These are phyloP conservation scores for Hypomyces rosellus DNA, from an alignment of 2,329 filamentous ascomycete genomes.

Conservation along the genomic window DNA sequence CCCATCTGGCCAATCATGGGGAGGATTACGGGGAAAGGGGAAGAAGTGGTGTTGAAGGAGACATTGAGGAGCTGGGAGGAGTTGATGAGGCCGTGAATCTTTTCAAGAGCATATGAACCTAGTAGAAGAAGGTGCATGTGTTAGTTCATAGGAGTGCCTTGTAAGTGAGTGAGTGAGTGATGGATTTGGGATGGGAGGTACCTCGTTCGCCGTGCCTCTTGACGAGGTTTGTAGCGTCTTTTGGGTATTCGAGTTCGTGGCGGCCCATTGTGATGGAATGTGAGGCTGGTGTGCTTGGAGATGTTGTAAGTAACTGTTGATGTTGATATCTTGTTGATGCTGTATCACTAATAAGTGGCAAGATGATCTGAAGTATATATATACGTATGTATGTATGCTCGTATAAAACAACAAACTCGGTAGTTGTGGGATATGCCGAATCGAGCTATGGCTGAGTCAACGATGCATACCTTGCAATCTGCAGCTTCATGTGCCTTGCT, in stretches of 20 bases:
- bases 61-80: constrained; percentile 68
- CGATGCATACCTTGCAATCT: no score
- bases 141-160: neutral
- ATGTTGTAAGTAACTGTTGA: neutral
- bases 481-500: no score
- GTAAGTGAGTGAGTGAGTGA: neutral
- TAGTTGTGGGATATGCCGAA: no score
- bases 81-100: constrained; percentile 73
- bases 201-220: constrained; percentile 61
- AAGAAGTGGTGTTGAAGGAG: constrained; percentile 60
- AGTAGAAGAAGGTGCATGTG: constrained; percentile 5
- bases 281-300: neutral
- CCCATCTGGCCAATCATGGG: constrained; percentile 85
- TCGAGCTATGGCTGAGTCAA: no score
- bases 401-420: no score
- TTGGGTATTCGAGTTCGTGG: constrained; percentile 53
- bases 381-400: no score
- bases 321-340: neutral
- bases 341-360: neutral
- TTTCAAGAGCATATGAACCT: constrained; percentile 66
- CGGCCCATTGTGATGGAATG: constrained; percentile 26
- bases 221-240: constrained; percentile 56
- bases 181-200: constrained; percentile 23
- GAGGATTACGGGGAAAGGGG: constrained; percentile 68
- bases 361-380: no score